Conservation (phyloP, 164 flowering plant genomes). For the Chloranthus sessilifolius region DNA sequence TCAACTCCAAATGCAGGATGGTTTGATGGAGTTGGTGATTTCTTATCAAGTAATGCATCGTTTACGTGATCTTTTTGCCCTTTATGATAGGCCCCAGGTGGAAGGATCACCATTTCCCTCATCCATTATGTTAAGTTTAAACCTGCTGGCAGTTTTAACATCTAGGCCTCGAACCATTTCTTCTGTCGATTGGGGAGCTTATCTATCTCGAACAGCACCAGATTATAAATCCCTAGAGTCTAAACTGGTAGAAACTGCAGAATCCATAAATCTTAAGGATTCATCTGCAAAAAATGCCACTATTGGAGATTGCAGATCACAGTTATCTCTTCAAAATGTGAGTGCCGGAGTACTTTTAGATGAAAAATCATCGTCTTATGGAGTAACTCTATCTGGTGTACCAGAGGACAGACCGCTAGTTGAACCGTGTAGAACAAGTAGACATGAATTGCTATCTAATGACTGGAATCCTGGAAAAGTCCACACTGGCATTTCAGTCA, state of each 20-base stretch:
- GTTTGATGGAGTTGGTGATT: conserved; percentile 72
- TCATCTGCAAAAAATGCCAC: conserved; percentile 14
- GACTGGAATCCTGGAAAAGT: conserved; percentile 20
- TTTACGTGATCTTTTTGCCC: conserved; percentile 85
- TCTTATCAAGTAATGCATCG: conserved; percentile 83
- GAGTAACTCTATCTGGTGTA: conserved; percentile 24
- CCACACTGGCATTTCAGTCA: conserved; percentile 8
- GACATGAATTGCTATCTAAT: conserved; percentile 9
- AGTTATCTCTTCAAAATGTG: conserved; percentile 15
- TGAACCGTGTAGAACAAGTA: conserved; percentile 18
- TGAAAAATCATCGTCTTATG: neutral
- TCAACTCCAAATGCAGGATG: conserved; percentile 79
- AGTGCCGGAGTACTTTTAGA: conserved; percentile 2
- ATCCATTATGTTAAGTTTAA: conserved; percentile 67
- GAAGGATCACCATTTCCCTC: conserved; percentile 95
- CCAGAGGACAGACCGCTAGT: conserved; percentile 39
- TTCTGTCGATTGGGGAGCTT: conserved; percentile 60
- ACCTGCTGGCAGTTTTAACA: conserved; percentile 63
- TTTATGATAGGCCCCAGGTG: conserved; percentile 87
- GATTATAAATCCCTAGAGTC: conserved; percentile 20
- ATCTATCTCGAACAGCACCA: conserved; percentile 17
- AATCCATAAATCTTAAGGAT: conserved; percentile 18
- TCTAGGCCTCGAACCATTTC: conserved; percentile 39
- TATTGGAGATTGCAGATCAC: conserved; percentile 24
- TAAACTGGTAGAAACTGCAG: conserved; percentile 15